phyloP scores from a whole-genome alignment of 306 rosid species.

The Abrus precatorius region DNA sequence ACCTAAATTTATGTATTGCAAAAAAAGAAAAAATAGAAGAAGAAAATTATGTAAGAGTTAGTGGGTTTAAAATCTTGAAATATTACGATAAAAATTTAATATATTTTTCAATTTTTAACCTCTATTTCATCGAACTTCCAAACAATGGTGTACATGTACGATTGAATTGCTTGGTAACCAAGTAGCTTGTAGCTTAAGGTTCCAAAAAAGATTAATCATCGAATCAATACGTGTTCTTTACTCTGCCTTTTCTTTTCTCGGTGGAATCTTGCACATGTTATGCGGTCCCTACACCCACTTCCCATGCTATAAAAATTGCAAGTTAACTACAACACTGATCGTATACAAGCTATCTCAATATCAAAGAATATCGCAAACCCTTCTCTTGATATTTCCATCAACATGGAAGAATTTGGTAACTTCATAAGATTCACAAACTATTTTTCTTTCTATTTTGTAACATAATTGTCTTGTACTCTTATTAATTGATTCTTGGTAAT shows the following conservation, averaged over 20 bases:
- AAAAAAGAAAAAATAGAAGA: too few relatives aligned
- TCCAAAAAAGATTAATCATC: not conserved
- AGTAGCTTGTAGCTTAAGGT: slow-evolving; percentile 32
- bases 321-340: not conserved
- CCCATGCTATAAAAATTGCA: not conserved
- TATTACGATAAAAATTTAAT: too few relatives aligned
- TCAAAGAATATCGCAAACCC: not conserved
- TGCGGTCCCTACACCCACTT: not conserved
- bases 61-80: too few relatives aligned
- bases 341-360: not conserved
- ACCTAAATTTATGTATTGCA: too few relatives aligned
- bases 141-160: not conserved
- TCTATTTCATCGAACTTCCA: too few relatives aligned
- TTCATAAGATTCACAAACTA: not conserved
- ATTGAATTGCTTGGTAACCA: not conserved
- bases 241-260: not conserved
- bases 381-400: not conserved
- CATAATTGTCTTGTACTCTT: not conserved
- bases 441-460: not conserved
- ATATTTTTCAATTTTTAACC: too few relatives aligned
- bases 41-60: too few relatives aligned
- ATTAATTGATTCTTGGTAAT: not conserved
- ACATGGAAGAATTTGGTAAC: slow-evolving; percentile 38
- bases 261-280: not conserved
- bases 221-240: not conserved